These are phyloP conservation scores for Tetrapisispora phaffii DNA, from an alignment of 805 yeast species.

Conservation along the genomic window DNA sequence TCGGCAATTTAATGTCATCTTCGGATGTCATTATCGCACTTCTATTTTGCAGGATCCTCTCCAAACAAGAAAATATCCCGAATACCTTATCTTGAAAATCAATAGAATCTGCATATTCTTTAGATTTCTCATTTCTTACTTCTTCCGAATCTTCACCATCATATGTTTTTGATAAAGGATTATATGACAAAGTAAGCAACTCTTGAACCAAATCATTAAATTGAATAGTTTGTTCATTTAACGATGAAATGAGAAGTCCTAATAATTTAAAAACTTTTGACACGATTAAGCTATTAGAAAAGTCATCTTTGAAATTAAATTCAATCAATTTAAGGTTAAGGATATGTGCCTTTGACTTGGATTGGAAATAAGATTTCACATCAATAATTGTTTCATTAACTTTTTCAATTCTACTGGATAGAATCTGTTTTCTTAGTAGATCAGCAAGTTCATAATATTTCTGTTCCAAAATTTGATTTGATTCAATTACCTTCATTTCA, in stretches of 20 bases:
- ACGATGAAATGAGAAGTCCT: slow-evolving; percentile 5
- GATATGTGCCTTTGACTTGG: slow-evolving; percentile 1
- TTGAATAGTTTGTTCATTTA: slow-evolving; percentile 22
- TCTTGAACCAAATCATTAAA: slow-evolving; percentile 9
- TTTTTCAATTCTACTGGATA: slow-evolving; percentile 32
- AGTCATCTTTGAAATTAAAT: slow-evolving; percentile 14
- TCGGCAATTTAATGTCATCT: slow-evolving; percentile 16
- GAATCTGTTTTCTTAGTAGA: slow-evolving; percentile 40
- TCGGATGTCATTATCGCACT: slow-evolving; percentile 21
- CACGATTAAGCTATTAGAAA: slow-evolving; percentile 13
- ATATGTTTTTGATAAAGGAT: slow-evolving; percentile 24
- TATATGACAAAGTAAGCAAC: not conserved
- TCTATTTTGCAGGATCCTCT: slow-evolving; percentile 39
- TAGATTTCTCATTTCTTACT: slow-evolving; percentile 44
- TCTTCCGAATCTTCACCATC: slow-evolving; percentile 9
- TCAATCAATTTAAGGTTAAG: slow-evolving; percentile 8
- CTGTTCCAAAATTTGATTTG: slow-evolving; percentile 40
- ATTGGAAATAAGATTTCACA: slow-evolving; percentile 14
- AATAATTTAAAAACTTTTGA: slow-evolving; percentile 17
- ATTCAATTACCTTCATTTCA: slow-evolving; percentile 21
- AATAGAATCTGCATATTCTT: slow-evolving; percentile 68
- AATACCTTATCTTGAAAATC: slow-evolving; percentile 66
- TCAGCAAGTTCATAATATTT: slow-evolving; percentile 55
- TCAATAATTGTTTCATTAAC: slow-evolving; percentile 19
- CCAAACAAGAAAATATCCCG: slow-evolving; percentile 45